These are phyloP conservation scores for Singerocomus rubriflavus DNA, from an alignment of 1,284 basidiomycete species.

Conservation along the genomic window DNA sequence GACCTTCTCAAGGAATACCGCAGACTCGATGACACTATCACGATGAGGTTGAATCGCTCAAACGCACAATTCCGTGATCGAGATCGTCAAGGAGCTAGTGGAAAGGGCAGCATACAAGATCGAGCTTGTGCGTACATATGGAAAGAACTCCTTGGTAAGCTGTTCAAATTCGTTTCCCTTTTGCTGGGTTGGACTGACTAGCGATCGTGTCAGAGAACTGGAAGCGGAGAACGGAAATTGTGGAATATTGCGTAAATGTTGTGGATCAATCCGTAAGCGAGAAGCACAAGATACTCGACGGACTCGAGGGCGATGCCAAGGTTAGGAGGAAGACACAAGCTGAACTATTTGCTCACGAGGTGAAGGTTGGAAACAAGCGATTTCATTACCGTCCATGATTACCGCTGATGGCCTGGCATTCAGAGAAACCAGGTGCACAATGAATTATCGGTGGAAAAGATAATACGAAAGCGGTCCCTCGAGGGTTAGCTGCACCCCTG, in stretches of 20 bases:
- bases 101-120: conserved; percentile 55
- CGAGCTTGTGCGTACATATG: conserved; percentile 79
- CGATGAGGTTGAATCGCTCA: conserved; percentile 81
- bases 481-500: conserved; percentile 55
- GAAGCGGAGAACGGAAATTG: conserved; percentile 74
- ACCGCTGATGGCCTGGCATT: conserved; percentile 25
- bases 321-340: conserved; percentile 50
- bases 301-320: conserved; percentile 42
- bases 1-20: conserved; percentile 86
- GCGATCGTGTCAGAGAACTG: conserved; percentile 63
- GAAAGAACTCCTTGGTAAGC: conserved; percentile 75
- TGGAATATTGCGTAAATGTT: conserved; percentile 75
- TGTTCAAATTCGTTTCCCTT: conserved; percentile 11
- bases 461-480: conserved; percentile 73
- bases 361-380: conserved; percentile 53
- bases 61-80: conserved; percentile 76
- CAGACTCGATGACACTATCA: conserved; percentile 79
- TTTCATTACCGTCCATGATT: conserved; percentile 29
- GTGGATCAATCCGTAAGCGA: conserved; percentile 65
- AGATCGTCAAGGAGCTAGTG: conserved; percentile 44
- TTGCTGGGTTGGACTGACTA: conserved; percentile 11
- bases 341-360: conserved; percentile 66
- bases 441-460: conserved; percentile 76
- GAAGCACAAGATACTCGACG: conserved; percentile 50
- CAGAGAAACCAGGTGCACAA: conserved; percentile 79